These are phyloP conservation scores for Aspergillus hortae DNA, from an alignment of 2,329 filamentous ascomycete species.

Conservation along the genomic window DNA sequence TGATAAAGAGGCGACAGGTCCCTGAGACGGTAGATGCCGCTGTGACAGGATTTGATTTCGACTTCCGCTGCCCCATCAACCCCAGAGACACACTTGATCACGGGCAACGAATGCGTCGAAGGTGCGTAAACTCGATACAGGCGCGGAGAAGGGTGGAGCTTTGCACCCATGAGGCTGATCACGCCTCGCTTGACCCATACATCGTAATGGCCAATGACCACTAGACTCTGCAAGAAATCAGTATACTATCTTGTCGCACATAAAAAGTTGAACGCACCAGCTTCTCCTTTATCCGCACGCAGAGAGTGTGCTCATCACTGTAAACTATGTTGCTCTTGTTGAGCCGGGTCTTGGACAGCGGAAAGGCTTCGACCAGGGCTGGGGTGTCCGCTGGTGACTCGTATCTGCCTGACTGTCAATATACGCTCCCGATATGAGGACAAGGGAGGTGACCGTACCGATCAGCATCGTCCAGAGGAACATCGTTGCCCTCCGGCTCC, in stretches of 20 bases:
- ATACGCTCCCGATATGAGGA: not conserved
- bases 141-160: conserved; percentile 45
- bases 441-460: conserved; percentile 14
- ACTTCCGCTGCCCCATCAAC: conserved; percentile 45
- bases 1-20: conserved; percentile 51
- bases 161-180: conserved; percentile 57
- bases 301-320: conserved; percentile 34
- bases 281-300: conserved; percentile 39
- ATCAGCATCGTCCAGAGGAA: conserved; percentile 24
- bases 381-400: conserved; percentile 29
- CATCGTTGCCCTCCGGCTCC: conserved; percentile 19
- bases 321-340: conserved; percentile 37
- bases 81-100: conserved; percentile 46
- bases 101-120: conserved; percentile 54
- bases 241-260: conserved; percentile 1
- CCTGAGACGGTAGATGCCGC: conserved; percentile 43
- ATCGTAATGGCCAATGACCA: conserved; percentile 53
- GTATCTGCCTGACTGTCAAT: conserved; percentile 23
- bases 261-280: conserved; percentile 23
- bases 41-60: conserved; percentile 46
- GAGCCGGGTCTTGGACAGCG: conserved; percentile 36
- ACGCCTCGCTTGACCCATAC: conserved; percentile 56
- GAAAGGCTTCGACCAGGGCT: conserved; percentile 35
- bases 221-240: conserved; percentile 36
- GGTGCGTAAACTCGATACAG: conserved; percentile 53